Evolutionary conservation across 1,284 basidiomycete species (phyloP), one percentile per base, ranked within the genome.

Genomic region (Leccinum pallidistipes): DNA sequence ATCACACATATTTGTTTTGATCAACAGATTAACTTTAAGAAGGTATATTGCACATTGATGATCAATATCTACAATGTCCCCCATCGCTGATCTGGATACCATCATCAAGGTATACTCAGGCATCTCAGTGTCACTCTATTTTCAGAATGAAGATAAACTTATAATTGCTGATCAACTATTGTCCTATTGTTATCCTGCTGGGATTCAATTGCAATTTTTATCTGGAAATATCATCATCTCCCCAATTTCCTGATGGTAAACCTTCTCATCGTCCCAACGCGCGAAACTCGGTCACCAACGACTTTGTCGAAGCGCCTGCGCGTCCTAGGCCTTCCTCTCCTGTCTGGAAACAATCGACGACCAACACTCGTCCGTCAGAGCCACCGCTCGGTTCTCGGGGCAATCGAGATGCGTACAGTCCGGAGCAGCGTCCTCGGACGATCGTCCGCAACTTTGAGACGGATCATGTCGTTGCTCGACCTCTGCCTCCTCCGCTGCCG

Each of bases 401-500:
- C 11, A 64, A 57, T 31, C 58, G 61, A 24, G 56, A 53, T 16
- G 9, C 24, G 3, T 54, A 61, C 34, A 54, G n/a, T 50, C 47
- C 62, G 6, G 70, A 64, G 18, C 62, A 47, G 7, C 45, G 43
- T 34, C 6, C 57, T 55, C 64, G 63, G 36, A 21, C 31, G 1
- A 62, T 36, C 53, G 11, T 66, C 16, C 69, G 63, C 5, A 67
- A 70, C 9, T 11, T 56, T 1, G 56, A 62, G 21, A 43, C 21
- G 1, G 62, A 62, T 7, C 62, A 50, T 45, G 43, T 21, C 18
- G 32, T 53, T 11, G 12, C 36, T 27, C 63, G 60, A 38, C 66
- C 64, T 16, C 51, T 57, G 6, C 60, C 55, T 2, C 54, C 43
- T 18, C 43, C 43, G 9, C 14, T 40, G 10, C 43, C 16, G n/a